Evolutionary conservation across 2,329 filamentous ascomycete species (phyloP).

Genomic region (Pseudomassariella vexata): DNA sequence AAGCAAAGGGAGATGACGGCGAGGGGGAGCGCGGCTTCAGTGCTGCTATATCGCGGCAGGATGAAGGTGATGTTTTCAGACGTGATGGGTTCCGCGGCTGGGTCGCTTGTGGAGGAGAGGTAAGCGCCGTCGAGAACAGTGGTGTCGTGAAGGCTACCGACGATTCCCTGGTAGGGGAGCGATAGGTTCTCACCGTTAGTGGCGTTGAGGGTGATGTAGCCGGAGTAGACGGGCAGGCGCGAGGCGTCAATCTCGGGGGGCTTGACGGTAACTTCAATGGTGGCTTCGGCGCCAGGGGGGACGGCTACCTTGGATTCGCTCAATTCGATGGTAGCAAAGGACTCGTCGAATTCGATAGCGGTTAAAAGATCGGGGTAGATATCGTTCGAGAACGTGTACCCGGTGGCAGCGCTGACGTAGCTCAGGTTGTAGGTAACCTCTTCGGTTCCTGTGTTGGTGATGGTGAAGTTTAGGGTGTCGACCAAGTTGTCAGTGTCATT

Average conservation of each 20-base stretch:
- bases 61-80: conserved; percentile 18
- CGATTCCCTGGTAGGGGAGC: conserved; percentile 33
- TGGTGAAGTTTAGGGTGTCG: conserved; percentile 42
- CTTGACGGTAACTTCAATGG: conserved; percentile 37
- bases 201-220: conserved; percentile 39
- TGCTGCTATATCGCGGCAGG: conserved; percentile 15
- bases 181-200: conserved; percentile 21
- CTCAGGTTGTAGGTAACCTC: conserved; percentile 46
- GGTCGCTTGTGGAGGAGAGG: conserved; percentile 29
- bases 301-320: conserved; percentile 26
- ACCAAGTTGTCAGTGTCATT: conserved; percentile 57
- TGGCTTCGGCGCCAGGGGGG: conserved; percentile 22
- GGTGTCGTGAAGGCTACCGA: conserved; percentile 29
- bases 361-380: conserved; percentile 37
- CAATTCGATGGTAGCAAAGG: conserved; percentile 37
- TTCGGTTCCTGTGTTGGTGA: conserved; percentile 47
- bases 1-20: conserved; percentile 36
- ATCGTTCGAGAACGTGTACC: conserved; percentile 42
- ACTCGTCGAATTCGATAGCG: conserved; percentile 31
- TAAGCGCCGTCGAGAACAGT: conserved; percentile 28
- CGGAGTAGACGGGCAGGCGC: conserved; percentile 42
- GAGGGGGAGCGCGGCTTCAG: conserved; percentile 28
- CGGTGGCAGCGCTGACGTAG: conserved; percentile 44
- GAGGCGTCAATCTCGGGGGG: conserved; percentile 31
- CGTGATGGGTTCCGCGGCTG: conserved; percentile 16